Evolutionary conservation across 2,329 filamentous ascomycete genomes (phyloP).

Genomic region (Orbilia blumenaviensis): DNA sequence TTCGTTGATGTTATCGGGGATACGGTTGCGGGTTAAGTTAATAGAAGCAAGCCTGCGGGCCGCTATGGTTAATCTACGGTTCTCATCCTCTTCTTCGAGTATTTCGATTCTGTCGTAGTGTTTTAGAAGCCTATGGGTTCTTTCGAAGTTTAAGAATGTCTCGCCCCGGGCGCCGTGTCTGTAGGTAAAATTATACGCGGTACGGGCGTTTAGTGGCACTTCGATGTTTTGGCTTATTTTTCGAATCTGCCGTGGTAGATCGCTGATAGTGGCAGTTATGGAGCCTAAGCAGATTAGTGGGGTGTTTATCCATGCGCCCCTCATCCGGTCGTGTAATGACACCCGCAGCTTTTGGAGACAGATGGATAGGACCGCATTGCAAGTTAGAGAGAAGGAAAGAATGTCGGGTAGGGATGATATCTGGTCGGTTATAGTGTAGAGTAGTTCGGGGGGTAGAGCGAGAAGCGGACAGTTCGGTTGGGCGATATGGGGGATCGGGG

Average conservation of each 20-base stretch:
- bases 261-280: not conserved
- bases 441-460: conserved; percentile 29
- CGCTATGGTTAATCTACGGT: too few species aligned
- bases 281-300: conserved; percentile 28
- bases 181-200: not conserved
- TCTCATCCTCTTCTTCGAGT: not conserved
- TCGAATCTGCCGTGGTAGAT: not conserved
- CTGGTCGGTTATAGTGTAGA: conserved; percentile 15
- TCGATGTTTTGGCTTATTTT: not conserved
- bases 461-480: conserved; percentile 20
- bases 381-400: conserved; percentile 23
- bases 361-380: conserved; percentile 13
- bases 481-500: not conserved
- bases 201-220: not conserved
- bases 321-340: conserved; percentile 25
- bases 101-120: conserved; percentile 12
- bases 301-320: conserved; percentile 24
- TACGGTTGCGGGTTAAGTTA: too few species aligned
- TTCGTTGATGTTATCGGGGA: too few species aligned
- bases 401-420: conserved; percentile 9
- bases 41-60: too few species aligned
- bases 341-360: conserved; percentile 25
- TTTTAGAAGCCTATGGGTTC: not conserved
- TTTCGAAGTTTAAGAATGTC: conserved; percentile 5
- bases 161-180: not conserved